A percentile compares a stretch with the other conserved stretches of the same genome.
Evolutionary conservation across 495 filamentous ascomycete species (phyloP).

Genomic region (Opeltia flavorubescens): DNA sequence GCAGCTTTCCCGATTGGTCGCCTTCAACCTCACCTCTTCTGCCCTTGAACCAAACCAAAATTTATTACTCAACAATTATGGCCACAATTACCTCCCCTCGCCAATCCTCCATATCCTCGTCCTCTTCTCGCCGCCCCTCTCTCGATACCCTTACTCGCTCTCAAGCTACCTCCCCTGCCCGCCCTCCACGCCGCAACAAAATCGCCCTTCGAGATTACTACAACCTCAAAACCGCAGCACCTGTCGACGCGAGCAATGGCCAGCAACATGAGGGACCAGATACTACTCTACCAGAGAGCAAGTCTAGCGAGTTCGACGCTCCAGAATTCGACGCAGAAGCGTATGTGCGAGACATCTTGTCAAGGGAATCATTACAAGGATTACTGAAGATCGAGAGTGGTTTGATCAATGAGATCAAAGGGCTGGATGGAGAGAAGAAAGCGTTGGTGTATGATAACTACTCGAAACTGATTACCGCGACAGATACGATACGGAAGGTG

Average conservation of each 20-base stretch:
- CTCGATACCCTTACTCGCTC: slow-evolving; percentile 36
- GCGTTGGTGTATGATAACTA: slow-evolving; percentile 98
- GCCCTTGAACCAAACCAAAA: neutral
- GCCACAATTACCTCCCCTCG: slow-evolving; percentile 65
- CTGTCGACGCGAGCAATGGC: slow-evolving; percentile 19
- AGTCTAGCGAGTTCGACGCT: slow-evolving; percentile 29
- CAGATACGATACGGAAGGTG: slow-evolving; percentile 79
- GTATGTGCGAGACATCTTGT: slow-evolving; percentile 8
- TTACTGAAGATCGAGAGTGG: slow-evolving; percentile 49
- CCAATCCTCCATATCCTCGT: slow-evolving; percentile 51
- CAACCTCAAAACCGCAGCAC: slow-evolving; percentile 49
- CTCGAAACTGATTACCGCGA: slow-evolving; percentile 84
- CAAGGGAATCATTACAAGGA: slow-evolving; percentile 33
- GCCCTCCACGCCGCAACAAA: slow-evolving; percentile 47
- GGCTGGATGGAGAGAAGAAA: slow-evolving; percentile 88
- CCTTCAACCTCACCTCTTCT: neutral
- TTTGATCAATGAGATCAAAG: slow-evolving; percentile 62
- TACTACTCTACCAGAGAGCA: neutral
- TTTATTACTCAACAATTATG: slow-evolving; percentile 33
- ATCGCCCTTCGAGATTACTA: slow-evolving; percentile 90
- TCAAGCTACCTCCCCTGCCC: slow-evolving; percentile 32
- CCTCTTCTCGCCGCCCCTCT: slow-evolving; percentile 60
- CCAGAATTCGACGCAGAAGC: slow-evolving; percentile 25
- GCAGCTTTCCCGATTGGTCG: slow-evolving; percentile 1
- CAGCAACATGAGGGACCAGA: slow-evolving; percentile 19